Base-by-base conservation (phyloP, 495 filamentous ascomycete genomes). In the Recurvomyces mirabilis region DNA sequence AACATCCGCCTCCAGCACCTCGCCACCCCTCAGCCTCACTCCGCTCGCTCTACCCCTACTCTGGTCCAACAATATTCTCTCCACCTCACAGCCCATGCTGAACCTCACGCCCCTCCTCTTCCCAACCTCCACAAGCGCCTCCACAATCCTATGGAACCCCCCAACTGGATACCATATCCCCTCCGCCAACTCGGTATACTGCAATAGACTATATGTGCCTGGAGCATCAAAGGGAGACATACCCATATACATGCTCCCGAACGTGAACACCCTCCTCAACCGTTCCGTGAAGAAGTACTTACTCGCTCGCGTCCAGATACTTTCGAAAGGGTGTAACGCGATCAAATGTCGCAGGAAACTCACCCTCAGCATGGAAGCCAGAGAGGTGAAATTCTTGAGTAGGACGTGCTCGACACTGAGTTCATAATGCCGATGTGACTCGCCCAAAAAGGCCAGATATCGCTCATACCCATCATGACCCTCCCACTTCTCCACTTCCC, bases 211-310 rank as follows among this genome's bases (percentile, higher is more conserved):
- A 62, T 83, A 84, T 17, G 80, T 84, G 1, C 74, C 78, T 5
- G 80, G 80, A 0, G 80, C 80, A 44, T 81, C 76, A 58, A 77
- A 84, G 1, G 80, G 80, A 46, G 65, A 72, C 80, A 84, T 84
- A 0, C 80, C 80, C 68, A 84, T 77, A 53, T 84, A 84, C 80
- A 84, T 84, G 47, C 75, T 81, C 22, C 74, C 77, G 57, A 84
- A 84, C 9, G 79, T 82, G 52, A 82, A 82, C 0, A 76, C 77
- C 12, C 79, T 59, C 34, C 78, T 63, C 56, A 83, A 55, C 44
- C 78, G 63, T 52, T 83, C 78, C 1, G 76, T 78, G 62, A 65
- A 71, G 57, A 83, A 82, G 53, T 81, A 82, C 39, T 63, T 68
- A 13, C 67, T 58, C 14, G 76, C 69, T 15, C 79, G 64, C 11